These are phyloP conservation scores for Solanum sparsipilum DNA, from an alignment of 257 asterid species.

Conservation along the genomic window DNA sequence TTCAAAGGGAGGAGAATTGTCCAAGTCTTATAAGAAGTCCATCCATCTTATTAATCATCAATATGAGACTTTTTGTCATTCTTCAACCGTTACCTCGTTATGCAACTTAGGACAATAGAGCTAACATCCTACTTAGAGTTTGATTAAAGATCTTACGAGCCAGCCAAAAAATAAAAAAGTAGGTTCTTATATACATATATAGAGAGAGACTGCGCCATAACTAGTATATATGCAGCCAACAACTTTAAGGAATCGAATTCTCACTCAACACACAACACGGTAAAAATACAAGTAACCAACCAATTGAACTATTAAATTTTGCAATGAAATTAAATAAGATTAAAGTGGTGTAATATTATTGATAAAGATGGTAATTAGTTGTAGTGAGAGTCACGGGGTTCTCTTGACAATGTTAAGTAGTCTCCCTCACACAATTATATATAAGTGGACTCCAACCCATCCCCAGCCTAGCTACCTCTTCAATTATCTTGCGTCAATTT, in stretches of 20 bases:
- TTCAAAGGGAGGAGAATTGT: too few species aligned
- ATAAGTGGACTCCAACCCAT: constrained; percentile 2
- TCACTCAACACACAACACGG: neutral
- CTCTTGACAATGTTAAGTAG: constrained; percentile 43
- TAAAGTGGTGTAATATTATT: constrained; percentile 20
- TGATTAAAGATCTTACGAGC: too few species aligned
- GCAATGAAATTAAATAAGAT: neutral
- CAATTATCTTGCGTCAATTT: neutral
- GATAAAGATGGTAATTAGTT: neutral
- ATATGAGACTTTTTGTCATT: neutral
- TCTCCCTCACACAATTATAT: constrained; percentile 7
- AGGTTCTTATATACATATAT: too few species aligned
- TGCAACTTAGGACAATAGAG: neutral
- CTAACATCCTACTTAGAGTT: neutral
- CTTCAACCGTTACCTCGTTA: neutral
- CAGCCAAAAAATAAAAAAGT: too few species aligned
- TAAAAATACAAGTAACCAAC: neutral
- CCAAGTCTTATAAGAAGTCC: too few species aligned
- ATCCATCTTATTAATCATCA: too few species aligned
- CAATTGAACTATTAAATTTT: neutral
- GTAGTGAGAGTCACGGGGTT: constrained; percentile 44
- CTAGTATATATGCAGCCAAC: neutral
- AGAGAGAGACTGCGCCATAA: too few species aligned
- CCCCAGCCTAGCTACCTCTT: constrained; percentile 11
- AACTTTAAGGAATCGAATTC: too few species aligned